Evolutionary conservation across 1,284 basidiomycete genomes (phyloP), one percentile per base, ranked within the genome.

Genomic region (Caloboletus inedulis): DNA sequence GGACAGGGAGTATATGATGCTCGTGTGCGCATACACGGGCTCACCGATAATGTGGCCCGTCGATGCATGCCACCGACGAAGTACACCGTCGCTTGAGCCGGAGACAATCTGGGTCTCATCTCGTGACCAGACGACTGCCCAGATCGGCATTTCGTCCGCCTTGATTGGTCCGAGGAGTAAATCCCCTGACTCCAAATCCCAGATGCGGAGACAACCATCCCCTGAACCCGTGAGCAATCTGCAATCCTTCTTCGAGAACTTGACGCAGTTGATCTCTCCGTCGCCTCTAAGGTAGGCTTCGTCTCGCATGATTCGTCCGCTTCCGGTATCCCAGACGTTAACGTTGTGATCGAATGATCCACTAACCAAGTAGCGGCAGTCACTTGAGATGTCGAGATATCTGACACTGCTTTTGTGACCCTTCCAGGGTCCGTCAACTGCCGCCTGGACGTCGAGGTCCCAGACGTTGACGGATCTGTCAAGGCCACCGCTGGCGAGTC

Each of bases 271-370:
- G 58, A 64, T 69, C 59, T 54, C 7, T 49, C 50, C 37, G 35
- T 68, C 64, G 14, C 59, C 66, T 14, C 43, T 59, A 30, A 69
- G 58, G 52, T 36, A 52, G 33, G 51, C 41, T 49, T 69, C 53
- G 47, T 67, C 53, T 52, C 56, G 51, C 46, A 64, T 54, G 47
- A 66, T 41, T 46, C 44, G 49, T 47, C 65, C 64, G 31, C 48
- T 65, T 63, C 54, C 45, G 58, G 63, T 65, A 51, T 68, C 57
- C 63, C 63, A 64, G 35, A 64, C 13, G 60, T 65, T 67, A 31
- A 64, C 45, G 18, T 57, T 64, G 60, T 69, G 64, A 66, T 64
- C 63, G 53, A 69, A 69, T 41, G 66, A 64, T 61, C 66, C 66
- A 40, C 65, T 64, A 7, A 49, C 60, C 31, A 64, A 18, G 64